Evolutionary conservation across 495 filamentous ascomycete genomes (phyloP).

Genomic region (Pyrenula aspistea): DNA sequence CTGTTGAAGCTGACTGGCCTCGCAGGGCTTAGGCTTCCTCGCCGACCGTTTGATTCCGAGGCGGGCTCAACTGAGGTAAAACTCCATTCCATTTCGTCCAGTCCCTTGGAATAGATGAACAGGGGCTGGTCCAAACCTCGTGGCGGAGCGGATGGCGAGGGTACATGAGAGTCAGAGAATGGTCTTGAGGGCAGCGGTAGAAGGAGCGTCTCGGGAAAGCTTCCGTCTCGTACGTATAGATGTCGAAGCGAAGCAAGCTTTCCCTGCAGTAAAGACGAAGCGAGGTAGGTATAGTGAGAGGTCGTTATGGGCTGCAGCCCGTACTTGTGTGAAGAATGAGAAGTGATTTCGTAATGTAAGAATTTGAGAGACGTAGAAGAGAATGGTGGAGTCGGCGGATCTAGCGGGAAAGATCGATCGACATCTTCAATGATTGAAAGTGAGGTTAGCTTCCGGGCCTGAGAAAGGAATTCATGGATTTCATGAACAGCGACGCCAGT

Average conservation of each 20-base stretch:
- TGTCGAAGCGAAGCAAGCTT: slow-evolving; percentile 53
- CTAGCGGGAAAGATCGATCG: slow-evolving; percentile 48
- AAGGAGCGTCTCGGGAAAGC: slow-evolving; percentile 65
- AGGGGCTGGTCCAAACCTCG: slow-evolving; percentile 48
- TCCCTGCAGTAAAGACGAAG: slow-evolving; percentile 63
- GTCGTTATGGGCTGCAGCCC: slow-evolving; percentile 46
- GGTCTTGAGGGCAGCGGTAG: slow-evolving; percentile 47
- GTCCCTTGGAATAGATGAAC: slow-evolving; percentile 75
- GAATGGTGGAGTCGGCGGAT: slow-evolving; percentile 46
- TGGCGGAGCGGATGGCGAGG: slow-evolving; percentile 17
- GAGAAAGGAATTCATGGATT: slow-evolving; percentile 51
- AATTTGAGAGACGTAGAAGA: slow-evolving; percentile 51
- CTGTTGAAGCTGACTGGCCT: slow-evolving; percentile 43
- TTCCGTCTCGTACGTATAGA: slow-evolving; percentile 75
- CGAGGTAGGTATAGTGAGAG: slow-evolving; percentile 81
- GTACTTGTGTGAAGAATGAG: slow-evolving; percentile 27
- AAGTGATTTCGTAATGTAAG: slow-evolving; percentile 73
- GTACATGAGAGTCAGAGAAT: slow-evolving; percentile 20
- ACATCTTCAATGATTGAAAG: slow-evolving; percentile 59
- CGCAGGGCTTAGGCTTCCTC: slow-evolving; percentile 22
- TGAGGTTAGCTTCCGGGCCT: slow-evolving; percentile 46
- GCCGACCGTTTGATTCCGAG: slow-evolving; percentile 15
- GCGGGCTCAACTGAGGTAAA: slow-evolving; percentile 49
- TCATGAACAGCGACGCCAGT: slow-evolving; percentile 54
- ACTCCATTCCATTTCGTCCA: slow-evolving; percentile 79